Evolutionary conservation across 2,329 filamentous ascomycete species (phyloP), one percentile per base, ranked within the genome.

Genomic region (Magnaporthales sp.): DNA sequence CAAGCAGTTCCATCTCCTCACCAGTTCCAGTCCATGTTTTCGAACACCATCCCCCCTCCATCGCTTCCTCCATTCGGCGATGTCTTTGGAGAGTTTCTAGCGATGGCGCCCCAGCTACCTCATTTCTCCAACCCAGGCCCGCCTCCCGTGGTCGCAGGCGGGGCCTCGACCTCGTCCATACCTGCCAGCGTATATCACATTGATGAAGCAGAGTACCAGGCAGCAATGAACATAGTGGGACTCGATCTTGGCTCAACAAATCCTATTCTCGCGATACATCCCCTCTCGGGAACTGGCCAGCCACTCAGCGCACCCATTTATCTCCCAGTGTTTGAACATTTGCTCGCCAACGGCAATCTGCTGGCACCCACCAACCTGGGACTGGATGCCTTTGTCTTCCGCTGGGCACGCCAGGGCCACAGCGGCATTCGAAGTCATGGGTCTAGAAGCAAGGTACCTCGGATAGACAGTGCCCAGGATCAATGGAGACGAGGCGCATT

Each of bases 331-430:
- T 46, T 46, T n/a, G 38, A 46, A 19, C 38, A 46, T 46, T 46
- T 46, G 38, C 38, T 46, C 4, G 27, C 29, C 61, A 22, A 32
- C 19, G 61, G 19, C 13, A 62, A 62, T 19, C 19, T 62, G 19
- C 61, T 62, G 19, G 61, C 29, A 29, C 61, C 61, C 11, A 32
- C 29, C 61, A 62, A 62, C 61, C 11, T 62, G 61, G 31, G 61
- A 9, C 29, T 62, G 29, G 29, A 62, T 30, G 22, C 29, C 19
- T 32, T 62, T 62, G 61, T 62, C 15, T 22, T 22, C 61, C 22
- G 29, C n/a, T 62, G 61, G 58, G 61, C 61, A 19, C 61, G 61
- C 27, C 29, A 31, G 27, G 38, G 6, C 38, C 38, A 19, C 38
- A 46, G 38, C n/a, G 38, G 38, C 9, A 46, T 46, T n/a, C 38